Evolutionary conservation across 2,329 filamentous ascomycete genomes (phyloP), one percentile per base, ranked within the genome.

Genomic region (Trichoderma simmonsii): DNA sequence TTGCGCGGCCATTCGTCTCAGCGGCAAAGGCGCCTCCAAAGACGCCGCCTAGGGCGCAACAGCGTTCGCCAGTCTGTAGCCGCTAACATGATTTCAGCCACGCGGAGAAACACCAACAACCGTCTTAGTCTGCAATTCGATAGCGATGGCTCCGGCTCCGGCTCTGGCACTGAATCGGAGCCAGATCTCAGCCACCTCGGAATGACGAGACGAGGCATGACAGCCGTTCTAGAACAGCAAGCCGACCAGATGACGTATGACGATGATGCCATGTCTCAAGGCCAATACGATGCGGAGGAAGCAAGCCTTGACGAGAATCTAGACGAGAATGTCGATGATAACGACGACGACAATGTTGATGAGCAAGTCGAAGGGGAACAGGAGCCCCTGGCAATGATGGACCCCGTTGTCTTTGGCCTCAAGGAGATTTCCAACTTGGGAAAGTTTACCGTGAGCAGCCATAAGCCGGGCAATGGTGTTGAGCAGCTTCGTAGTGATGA

Each of bases 381-480:
- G 34, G 82, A 82, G 26, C 78, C 77, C 21, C 75, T 78, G 5
- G 77, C 79, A 1, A 87, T 90, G 67, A 85, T 90, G 71, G 83
- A 89, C 15, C 82, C 85, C 21, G 85, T 85, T 21, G 79, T 86
- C 12, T 86, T 80, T 71, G 81, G 90, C 57, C 84, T 95, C 73
- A 95, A 94, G 80, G 93, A 96, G 79, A 95, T 96, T 79, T 93
- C 92, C 76, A 94, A 94, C 74, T 86, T 96, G 24, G 93, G 92
- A 36, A 92, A 91, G 75, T 95, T 94, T 85, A 95, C 92, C 12
- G 93, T 95, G 75, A 93, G 91, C 79, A 93, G 90, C 77, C 90
- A 90, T 78, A 96, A 96, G 81, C 92, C 92, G 1, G 93, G 93
- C 51, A 94, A 92, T 76, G 92, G 92, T 2, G 90, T 95, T 15